Conservation (phyloP, 2,329 filamentous ascomycete genomes). For the Daldinia sp. region DNA sequence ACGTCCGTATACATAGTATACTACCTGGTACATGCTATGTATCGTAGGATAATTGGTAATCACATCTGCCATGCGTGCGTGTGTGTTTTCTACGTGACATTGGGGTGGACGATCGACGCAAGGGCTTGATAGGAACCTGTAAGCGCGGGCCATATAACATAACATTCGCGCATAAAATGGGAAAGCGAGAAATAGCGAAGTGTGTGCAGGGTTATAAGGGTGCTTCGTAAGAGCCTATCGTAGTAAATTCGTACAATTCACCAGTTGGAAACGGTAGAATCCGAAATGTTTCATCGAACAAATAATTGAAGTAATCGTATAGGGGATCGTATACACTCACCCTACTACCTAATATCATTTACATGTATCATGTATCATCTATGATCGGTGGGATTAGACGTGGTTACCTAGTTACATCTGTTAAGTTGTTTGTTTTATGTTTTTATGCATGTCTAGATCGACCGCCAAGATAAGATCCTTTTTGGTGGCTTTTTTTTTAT, state of each 20-base stretch:
- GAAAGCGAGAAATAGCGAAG: constrained; percentile 20
- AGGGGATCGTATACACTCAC: constrained; percentile 1
- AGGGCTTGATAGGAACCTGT: constrained; percentile 16
- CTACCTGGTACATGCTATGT: not conserved
- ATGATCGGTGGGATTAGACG: not conserved
- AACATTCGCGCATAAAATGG: constrained; percentile 19
- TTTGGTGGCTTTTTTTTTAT: not conserved
- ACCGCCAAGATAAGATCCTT: constrained; percentile 17
- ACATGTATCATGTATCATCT: not conserved
- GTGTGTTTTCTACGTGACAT: not conserved
- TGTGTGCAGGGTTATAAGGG: not conserved
- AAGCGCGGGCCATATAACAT: constrained; percentile 21
- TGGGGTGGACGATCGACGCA: constrained; percentile 18
- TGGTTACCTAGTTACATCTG: not conserved
- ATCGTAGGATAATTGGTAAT: constrained; percentile 8
- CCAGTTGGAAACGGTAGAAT: not conserved
- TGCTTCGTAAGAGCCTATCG: not conserved
- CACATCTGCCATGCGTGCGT: not conserved
- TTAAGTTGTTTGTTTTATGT: not conserved
- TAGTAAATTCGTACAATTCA: constrained; percentile 6
- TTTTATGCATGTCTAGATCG: constrained; percentile 17
- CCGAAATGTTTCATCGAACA: no score
- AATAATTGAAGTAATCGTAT: no score
- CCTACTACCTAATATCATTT: not conserved
- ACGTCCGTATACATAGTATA: not conserved